Evolutionary conservation across 1,139 yeast species (phyloP).

Genomic region (Candida anutae): DNA sequence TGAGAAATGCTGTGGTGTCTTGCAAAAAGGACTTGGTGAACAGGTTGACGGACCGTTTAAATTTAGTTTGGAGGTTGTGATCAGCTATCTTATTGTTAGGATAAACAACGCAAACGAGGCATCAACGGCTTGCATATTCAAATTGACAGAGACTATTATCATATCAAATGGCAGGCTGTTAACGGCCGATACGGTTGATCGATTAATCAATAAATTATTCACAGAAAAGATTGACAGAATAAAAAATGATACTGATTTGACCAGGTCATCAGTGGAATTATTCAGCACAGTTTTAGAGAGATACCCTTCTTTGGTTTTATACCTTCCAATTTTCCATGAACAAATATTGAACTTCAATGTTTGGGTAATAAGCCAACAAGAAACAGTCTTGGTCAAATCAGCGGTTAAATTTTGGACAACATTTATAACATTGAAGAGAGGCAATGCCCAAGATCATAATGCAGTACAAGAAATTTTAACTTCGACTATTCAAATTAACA

Average conservation of each 20-base stretch:
- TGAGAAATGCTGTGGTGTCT: constrained; percentile 50
- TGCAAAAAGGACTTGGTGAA: constrained; percentile 51
- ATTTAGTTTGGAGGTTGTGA: constrained; percentile 33
- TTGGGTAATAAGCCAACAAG: constrained; percentile 44
- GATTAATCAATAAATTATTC: constrained; percentile 22
- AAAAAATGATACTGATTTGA: constrained; percentile 45
- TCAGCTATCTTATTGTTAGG: constrained; percentile 39
- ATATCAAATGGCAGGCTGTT: constrained; percentile 24
- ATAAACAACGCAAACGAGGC: constrained; percentile 18
- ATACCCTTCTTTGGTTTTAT: constrained; percentile 42
- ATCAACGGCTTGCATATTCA: constrained; percentile 33
- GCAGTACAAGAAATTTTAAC: constrained; percentile 24
- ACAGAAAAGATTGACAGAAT: constrained; percentile 25
- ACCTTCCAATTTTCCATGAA: constrained; percentile 23
- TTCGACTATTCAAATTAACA: constrained; percentile 7
- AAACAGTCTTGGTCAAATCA: constrained; percentile 58
- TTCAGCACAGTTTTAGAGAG: constrained; percentile 40
- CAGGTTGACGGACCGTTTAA: constrained; percentile 53
- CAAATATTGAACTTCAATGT: constrained; percentile 36
- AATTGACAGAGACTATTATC: constrained; percentile 34
- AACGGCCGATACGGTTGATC: constrained; percentile 19
- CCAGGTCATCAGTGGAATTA: constrained; percentile 36
- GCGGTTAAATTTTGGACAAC: constrained; percentile 60
- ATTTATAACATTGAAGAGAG: constrained; percentile 46
- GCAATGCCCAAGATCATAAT: constrained; percentile 41